phyloP scores from a whole-genome alignment of 1,284 basidiomycete species.

The Laetiporus sulphureus region DNA sequence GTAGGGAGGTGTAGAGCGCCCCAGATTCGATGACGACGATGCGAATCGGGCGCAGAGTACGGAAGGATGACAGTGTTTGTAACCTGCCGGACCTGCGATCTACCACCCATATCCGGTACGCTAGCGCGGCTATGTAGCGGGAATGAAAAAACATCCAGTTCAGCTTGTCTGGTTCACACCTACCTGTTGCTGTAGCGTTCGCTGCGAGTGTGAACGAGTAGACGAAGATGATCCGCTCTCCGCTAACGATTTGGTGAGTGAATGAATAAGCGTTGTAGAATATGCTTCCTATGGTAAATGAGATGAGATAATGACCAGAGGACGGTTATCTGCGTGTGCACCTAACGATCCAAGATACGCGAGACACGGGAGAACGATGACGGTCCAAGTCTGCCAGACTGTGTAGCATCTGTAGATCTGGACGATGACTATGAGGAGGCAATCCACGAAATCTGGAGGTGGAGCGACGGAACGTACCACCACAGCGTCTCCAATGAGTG shows the following conservation, averaged over 20 bases:
- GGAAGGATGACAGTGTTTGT: neutral
- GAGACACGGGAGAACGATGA: conserved; percentile 3
- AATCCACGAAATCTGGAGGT: neutral
- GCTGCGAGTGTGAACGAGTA: conserved; percentile 6
- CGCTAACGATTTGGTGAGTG: neutral
- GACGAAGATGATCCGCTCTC: conserved; percentile 2
- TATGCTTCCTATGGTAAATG: conserved; percentile 1
- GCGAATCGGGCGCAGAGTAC: conserved; percentile 2
- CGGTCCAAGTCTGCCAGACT: conserved; percentile 2
- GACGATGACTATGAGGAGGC: neutral
- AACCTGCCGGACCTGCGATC: neutral
- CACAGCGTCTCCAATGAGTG: conserved; percentile 7
- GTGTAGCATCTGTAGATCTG: conserved; percentile 6
- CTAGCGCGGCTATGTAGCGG: neutral
- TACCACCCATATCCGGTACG: conserved; percentile 3
- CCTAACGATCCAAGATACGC: conserved; percentile 4
- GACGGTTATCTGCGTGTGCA: neutral
- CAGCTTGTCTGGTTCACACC: neutral
- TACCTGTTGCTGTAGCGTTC: conserved; percentile 3
- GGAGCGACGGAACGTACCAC: neutral
- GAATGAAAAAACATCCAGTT: neutral
- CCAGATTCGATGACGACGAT: conserved; percentile 4
- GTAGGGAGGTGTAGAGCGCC: conserved; percentile 5
- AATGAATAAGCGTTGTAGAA: conserved; percentile 3
- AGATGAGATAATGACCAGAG: neutral